phyloP scores from a whole-genome alignment of 129 eudicot genomes.

The Cynara cardunculus region DNA sequence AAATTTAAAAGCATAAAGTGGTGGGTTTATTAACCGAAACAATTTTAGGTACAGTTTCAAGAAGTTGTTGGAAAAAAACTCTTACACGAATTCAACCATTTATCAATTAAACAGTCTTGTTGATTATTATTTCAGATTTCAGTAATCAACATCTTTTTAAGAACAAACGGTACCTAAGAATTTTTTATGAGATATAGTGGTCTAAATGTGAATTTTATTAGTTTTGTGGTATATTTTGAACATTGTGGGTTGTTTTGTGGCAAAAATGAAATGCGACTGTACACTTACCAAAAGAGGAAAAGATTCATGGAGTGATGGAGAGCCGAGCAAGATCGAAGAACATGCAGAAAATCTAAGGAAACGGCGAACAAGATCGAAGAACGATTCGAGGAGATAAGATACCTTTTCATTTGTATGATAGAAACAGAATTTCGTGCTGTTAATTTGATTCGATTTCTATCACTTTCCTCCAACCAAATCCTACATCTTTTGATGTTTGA shows the following conservation, averaged over 20 bases:
- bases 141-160: too few species aligned
- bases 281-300: not conserved
- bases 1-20: too few species aligned
- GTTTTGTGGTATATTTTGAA: not conserved
- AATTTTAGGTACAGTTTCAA: too few species aligned
- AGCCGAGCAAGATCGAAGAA: not conserved
- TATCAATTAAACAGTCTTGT: too few species aligned
- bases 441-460: conserved; percentile 5
- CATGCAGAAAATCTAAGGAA: not conserved
- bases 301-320: not conserved
- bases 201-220: not conserved
- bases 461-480: conserved; percentile 17
- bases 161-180: too few species aligned
- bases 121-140: too few species aligned
- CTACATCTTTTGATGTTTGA: not conserved
- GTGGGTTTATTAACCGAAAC: too few species aligned
- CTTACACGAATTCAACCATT: too few species aligned
- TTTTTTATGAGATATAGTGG: not conserved
- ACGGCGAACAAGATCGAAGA: conserved; percentile 15
- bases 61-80: too few species aligned
- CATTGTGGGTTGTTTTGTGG: not conserved
- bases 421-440: not conserved
- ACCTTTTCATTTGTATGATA: not conserved
- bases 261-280: not conserved
- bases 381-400: conserved; percentile 8